Evolutionary conservation across 1,139 yeast genomes (phyloP).

Genomic region (Blastobotrys capitulatus): DNA sequence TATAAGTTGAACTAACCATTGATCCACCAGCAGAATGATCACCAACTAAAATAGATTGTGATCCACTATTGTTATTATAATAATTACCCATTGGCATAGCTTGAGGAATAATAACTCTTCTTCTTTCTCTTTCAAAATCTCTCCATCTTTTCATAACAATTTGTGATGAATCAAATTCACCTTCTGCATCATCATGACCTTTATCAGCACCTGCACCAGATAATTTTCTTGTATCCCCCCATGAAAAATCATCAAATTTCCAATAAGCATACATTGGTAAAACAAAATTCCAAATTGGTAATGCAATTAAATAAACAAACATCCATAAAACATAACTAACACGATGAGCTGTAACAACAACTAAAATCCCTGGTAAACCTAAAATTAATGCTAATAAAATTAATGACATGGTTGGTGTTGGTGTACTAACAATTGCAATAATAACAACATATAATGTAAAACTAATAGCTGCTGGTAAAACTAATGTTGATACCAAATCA

Average conservation of each 20-base stretch:
- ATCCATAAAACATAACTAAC: conserved; percentile 76
- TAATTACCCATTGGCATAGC: conserved; percentile 10
- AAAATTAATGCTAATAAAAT: conserved; percentile 69
- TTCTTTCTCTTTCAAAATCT: conserved; percentile 71
- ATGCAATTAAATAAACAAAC: conserved; percentile 69
- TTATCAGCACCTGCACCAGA: conserved; percentile 55
- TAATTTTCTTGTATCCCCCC: conserved; percentile 96
- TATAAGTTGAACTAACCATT: conserved; percentile 8
- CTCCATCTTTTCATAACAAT: conserved; percentile 92
- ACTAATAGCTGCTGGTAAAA: conserved; percentile 79
- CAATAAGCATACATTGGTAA: conserved; percentile 86
- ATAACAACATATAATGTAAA: conserved; percentile 76
- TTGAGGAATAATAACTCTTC: conserved; percentile 16
- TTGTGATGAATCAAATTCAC: conserved; percentile 82
- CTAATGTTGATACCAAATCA: conserved; percentile 42
- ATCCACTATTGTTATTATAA: neutral
- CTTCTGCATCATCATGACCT: conserved; percentile 64
- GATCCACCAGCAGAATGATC: conserved; percentile 9
- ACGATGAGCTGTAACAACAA: conserved; percentile 83
- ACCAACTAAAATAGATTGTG: conserved; percentile 11
- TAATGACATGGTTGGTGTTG: conserved; percentile 75
- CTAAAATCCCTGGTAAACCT: conserved; percentile 84
- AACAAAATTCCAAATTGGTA: conserved; percentile 94
- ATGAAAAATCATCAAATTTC: conserved; percentile 96
- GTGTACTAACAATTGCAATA: conserved; percentile 62